phyloP scores from a whole-genome alignment of 495 filamentous ascomycete species.

The Aspergillus homomorphus region DNA sequence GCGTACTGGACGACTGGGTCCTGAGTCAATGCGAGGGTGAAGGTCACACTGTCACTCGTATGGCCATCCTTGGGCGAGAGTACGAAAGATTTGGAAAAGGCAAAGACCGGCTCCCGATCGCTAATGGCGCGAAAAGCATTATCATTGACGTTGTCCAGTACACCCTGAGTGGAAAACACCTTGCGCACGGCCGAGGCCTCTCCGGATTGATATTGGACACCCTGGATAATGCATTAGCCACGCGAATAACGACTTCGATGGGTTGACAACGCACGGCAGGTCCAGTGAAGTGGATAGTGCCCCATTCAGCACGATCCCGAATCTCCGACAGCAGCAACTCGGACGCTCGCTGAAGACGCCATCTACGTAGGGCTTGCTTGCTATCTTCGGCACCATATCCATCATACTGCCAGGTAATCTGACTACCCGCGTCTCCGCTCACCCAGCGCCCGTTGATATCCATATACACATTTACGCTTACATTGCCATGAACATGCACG shows the following conservation, averaged over 20 bases:
- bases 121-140: constrained; percentile 64
- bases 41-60: constrained; percentile 56
- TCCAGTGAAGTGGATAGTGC: constrained; percentile 73
- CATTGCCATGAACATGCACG: constrained; percentile 66
- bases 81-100: constrained; percentile 80
- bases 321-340: constrained; percentile 74
- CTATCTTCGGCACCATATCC: constrained; percentile 32
- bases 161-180: constrained; percentile 67
- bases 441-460: constrained; percentile 91
- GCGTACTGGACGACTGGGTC: constrained; percentile 85
- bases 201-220: constrained; percentile 66
- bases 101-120: constrained; percentile 87
- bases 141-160: constrained; percentile 64
- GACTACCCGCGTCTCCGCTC: constrained; percentile 65
- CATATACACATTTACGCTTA: constrained; percentile 77
- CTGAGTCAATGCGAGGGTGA: constrained; percentile 82
- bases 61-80: constrained; percentile 29
- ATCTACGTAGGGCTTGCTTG: constrained; percentile 49
- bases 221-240: constrained; percentile 33
- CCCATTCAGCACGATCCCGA: constrained; percentile 83
- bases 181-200: constrained; percentile 66
- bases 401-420: constrained; percentile 66
- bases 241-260: not conserved
- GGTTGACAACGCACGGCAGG: constrained; percentile 49
- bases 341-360: constrained; percentile 59